Evolutionary conservation across 2,329 filamentous ascomycete genomes (phyloP).

Genomic region (Aurifilum marmelostoma): DNA sequence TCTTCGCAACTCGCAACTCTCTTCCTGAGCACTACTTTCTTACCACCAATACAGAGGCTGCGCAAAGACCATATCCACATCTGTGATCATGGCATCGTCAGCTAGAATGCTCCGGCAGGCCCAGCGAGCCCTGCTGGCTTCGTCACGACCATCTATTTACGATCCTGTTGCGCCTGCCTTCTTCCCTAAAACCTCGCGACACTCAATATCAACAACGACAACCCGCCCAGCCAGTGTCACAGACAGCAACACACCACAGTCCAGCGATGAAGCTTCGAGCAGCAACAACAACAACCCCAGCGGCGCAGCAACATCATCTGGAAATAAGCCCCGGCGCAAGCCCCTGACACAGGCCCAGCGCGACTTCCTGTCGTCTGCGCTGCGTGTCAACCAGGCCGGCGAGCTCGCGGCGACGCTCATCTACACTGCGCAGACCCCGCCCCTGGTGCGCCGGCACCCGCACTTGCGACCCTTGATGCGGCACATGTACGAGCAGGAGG

Average conservation of each 20-base stretch:
- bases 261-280: conserved; percentile 1
- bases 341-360: conserved; percentile 71
- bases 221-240: conserved; percentile 26
- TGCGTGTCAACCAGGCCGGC: conserved; percentile 97
- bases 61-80: not conserved
- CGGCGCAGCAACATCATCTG: conserved; percentile 31
- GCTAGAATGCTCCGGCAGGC: conserved; percentile 30
- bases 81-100: conserved; percentile 33
- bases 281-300: conserved; percentile 12
- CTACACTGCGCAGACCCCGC: conserved; percentile 85
- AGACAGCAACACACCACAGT: conserved; percentile 17
- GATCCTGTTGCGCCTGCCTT: conserved; percentile 46
- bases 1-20: no score
- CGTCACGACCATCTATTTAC: conserved; percentile 35
- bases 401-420: conserved; percentile 97
- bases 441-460: conserved; percentile 78
- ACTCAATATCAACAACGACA: conserved; percentile 28
- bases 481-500: conserved; percentile 99
- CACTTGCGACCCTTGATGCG: conserved; percentile 89
- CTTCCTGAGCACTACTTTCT: no score
- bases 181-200: conserved; percentile 32
- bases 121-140: conserved; percentile 30
- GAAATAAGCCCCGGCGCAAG: conserved; percentile 50
- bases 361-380: conserved; percentile 73
- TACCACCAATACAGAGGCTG: not conserved